phyloP scores from a whole-genome alignment of 2,329 filamentous ascomycete genomes.

The Lasiodiplodia hormozganensis region DNA sequence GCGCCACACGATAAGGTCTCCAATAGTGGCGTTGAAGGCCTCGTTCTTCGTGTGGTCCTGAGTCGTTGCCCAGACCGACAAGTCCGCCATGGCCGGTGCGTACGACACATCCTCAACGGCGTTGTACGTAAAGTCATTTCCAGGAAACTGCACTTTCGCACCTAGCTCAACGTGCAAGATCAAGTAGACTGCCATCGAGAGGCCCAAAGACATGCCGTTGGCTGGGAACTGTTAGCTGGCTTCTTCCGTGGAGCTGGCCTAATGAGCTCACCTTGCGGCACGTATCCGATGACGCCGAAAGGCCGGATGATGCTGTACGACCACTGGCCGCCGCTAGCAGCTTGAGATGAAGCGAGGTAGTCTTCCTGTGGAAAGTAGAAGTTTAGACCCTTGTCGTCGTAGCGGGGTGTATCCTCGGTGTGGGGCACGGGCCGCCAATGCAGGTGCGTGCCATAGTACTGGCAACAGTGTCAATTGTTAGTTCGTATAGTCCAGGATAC shows the following conservation, averaged over 20 bases:
- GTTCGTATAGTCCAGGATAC: too few relatives aligned
- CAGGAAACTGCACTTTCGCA: conserved; percentile 44
- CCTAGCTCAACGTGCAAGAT: conserved; percentile 45
- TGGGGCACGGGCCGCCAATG: conserved; percentile 25
- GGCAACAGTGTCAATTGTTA: too few relatives aligned
- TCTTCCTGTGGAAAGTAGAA: conserved; percentile 34
- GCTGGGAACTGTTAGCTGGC: conserved; percentile 27
- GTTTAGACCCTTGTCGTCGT: conserved; percentile 28
- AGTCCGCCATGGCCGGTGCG: conserved; percentile 44
- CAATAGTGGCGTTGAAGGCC: conserved; percentile 53
- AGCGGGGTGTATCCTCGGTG: conserved; percentile 29
- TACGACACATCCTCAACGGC: conserved; percentile 45
- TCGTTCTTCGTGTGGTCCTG: conserved; percentile 44
- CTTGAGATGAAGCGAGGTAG: conserved; percentile 28
- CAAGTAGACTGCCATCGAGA: conserved; percentile 51
- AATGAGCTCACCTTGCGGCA: not conserved
- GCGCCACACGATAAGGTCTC: conserved; percentile 48
- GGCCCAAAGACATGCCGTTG: conserved; percentile 51
- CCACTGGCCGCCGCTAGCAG: conserved; percentile 31
- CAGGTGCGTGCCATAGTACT: not conserved
- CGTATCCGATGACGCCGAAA: conserved; percentile 42
- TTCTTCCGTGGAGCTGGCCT: not conserved
- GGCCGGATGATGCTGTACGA: conserved; percentile 41
- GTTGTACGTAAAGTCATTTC: conserved; percentile 43
- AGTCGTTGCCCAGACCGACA: conserved; percentile 48